Base-by-base conservation (phyloP, 306 rosid genomes). In the Fragaria vesca region DNA sequence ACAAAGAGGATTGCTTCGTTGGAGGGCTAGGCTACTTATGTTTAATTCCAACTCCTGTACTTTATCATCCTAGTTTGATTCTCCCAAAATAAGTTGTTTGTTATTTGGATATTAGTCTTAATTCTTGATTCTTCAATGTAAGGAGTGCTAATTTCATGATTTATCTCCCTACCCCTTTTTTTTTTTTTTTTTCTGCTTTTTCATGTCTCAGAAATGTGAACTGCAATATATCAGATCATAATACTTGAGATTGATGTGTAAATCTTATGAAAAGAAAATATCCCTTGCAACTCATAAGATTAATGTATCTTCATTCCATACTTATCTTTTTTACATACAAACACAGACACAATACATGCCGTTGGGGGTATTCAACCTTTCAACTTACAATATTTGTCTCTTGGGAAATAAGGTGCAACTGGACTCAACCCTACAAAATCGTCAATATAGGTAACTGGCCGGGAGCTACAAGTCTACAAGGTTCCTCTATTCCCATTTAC, bases 381-480 rank as follows among this genome's bases (percentile, higher is more conserved):
- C 12, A 54, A 54, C 4, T 55, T 8, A 55, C 61, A 55, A 55
- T 20, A n/a, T n/a, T 54, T 11, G 6, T 24, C 65, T 24, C 1
- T 3, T 10, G 7, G 8, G 32, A 24, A 58, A 24, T 6, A 58
- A 58, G 34, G 15, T 58, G 34, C 15, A 24, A 58, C 30, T 58
- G 66, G 36, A 58, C 36, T 58, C 34, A 26, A 26, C 1, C 16
- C 69, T 65, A 57, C 69, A 71, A 81, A 76, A 65, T 7, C 73
- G 79, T 42, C 71, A 52, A 73, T 20, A 32, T 65, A 58, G 54
- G 36, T 32, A 65, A 66, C n/a, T 21, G 76, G 74, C 60, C 26
- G 26, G 60, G 61, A 76, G 66, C 71, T 73, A 72, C 42, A 68
- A 52, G 69, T 47, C 55, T 69, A 71, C 3, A 28, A 26, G 26